Percentiles rank a stretch among this genome's conserved stretches.
Conservation (phyloP, 768 basidiomycete genomes). For the Thelephora ganbajun region DNA sequence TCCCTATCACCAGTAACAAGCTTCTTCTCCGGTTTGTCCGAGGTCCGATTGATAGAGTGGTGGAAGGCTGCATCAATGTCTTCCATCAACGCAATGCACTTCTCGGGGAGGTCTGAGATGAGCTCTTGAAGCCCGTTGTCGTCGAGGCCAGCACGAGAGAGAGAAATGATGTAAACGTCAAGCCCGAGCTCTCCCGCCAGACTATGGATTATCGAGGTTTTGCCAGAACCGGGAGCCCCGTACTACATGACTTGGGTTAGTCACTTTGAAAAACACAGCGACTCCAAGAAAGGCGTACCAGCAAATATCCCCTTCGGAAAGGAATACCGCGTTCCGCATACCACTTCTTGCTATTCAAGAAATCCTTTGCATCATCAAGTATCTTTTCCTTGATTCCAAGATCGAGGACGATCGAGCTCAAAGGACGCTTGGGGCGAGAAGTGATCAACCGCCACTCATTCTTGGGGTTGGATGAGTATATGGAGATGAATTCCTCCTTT, state of each 20-base stretch:
- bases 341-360: conserved; percentile 56
- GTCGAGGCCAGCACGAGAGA: conserved; percentile 49
- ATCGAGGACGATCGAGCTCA: conserved; percentile 57
- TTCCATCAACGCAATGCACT: conserved; percentile 70
- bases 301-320: conserved; percentile 68
- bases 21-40: conserved; percentile 24
- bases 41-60: conserved; percentile 33
- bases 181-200: conserved; percentile 68
- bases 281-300: conserved; percentile 21
- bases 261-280: conserved; percentile 1
- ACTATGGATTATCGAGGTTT: conserved; percentile 65
- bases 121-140: conserved; percentile 44
- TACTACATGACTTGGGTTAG: conserved; percentile 22
- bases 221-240: conserved; percentile 67
- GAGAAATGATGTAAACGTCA: conserved; percentile 59
- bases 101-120: conserved; percentile 49
- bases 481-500: conserved; percentile 35
- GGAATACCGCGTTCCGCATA: conserved; percentile 65
- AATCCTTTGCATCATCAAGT: conserved; percentile 57
- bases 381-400: conserved; percentile 53
- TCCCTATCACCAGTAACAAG: conserved; percentile 9
- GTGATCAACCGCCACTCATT: conserved; percentile 52
- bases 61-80: conserved; percentile 73
- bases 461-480: conserved; percentile 51
- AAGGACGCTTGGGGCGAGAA: conserved; percentile 47